Conservation (phyloP, 1,284 basidiomycete genomes). For the Sphaerobolus stellatus region DNA sequence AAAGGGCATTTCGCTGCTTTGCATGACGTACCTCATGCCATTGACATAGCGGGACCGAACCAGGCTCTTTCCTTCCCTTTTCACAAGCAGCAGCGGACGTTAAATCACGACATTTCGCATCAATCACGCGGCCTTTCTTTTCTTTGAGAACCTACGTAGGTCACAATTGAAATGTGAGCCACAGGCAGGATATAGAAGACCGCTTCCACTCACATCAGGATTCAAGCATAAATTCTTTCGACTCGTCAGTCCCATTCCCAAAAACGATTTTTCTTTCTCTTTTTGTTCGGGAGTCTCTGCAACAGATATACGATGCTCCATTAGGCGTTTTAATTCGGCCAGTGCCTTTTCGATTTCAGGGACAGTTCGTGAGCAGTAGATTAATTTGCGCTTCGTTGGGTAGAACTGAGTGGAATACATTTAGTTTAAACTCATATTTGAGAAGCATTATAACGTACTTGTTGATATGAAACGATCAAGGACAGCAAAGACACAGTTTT, state of each 20-base stretch:
- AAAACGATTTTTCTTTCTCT: constrained; percentile 80
- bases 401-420: constrained; percentile 66
- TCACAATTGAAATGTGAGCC: not conserved
- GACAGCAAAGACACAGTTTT: constrained; percentile 98
- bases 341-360: constrained; percentile 99
- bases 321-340: constrained; percentile 91
- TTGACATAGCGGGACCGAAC: constrained; percentile 88
- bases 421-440: not conserved
- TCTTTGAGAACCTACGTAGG: constrained; percentile 80
- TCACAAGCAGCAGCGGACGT: constrained; percentile 86
- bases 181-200: not conserved
- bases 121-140: constrained; percentile 97
- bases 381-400: constrained; percentile 88
- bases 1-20: not conserved
- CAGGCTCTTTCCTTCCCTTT: constrained; percentile 85
- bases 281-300: constrained; percentile 75
- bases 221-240: constrained; percentile 97
- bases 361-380: constrained; percentile 99
- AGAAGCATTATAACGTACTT: constrained; percentile 48
- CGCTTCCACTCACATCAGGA: constrained; percentile 85
- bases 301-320: constrained; percentile 80
- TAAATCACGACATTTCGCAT: constrained; percentile 94
- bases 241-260: constrained; percentile 91
- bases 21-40: constrained; percentile 83
- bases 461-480: constrained; percentile 97